Evolutionary conservation across 2,329 filamentous ascomycete genomes (phyloP).

Genomic region (Penicillium psychrosexuale): DNA sequence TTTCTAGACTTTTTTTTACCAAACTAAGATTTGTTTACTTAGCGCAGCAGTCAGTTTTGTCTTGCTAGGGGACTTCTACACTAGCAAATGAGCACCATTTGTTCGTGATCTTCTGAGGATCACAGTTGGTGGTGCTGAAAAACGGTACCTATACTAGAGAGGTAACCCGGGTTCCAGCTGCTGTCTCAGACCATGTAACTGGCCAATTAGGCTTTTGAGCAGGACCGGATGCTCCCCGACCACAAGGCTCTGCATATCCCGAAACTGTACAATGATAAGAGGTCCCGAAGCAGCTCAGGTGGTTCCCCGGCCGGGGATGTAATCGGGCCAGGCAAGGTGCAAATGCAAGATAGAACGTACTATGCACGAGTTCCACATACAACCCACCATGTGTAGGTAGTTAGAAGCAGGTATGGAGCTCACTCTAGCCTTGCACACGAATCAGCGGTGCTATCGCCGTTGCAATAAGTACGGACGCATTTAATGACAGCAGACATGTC

Average conservation of each 20-base stretch:
- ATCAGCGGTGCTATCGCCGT: background rate
- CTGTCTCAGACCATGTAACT: background rate
- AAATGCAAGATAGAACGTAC: background rate
- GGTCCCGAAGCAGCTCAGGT: background rate
- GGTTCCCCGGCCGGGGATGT: background rate
- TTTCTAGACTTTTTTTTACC: background rate
- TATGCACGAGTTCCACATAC: background rate
- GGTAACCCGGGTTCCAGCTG: background rate
- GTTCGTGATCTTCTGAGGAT: background rate
- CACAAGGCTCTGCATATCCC: background rate
- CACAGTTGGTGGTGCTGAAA: background rate
- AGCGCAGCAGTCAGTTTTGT: background rate
- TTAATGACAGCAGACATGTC: background rate
- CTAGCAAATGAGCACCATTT: background rate
- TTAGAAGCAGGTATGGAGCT: background rate
- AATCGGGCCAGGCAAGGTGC: constrained; percentile 4
- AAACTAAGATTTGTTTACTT: background rate
- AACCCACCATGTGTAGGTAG: constrained; percentile 1
- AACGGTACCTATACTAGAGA: background rate
- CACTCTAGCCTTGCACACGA: background rate
- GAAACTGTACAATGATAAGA: background rate
- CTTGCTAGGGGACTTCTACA: background rate
- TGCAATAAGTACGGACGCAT: background rate
- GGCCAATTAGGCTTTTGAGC: background rate
- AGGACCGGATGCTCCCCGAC: background rate